Evolutionary conservation across 331 rosid species (phyloP).

Genomic region (Malus hybrid): DNA sequence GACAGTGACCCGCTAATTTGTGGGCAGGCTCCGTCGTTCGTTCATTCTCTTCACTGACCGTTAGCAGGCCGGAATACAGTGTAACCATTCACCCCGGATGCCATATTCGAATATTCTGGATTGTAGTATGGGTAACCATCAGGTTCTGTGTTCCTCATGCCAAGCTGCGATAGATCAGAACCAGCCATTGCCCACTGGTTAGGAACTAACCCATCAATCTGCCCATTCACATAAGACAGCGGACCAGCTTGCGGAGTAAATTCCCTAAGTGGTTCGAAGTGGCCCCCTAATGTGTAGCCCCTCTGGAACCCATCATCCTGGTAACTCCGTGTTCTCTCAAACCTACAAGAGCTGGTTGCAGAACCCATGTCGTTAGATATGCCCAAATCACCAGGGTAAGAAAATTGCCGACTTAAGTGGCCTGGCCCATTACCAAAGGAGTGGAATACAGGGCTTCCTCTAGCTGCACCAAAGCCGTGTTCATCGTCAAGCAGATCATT

Average conservation of each 20-base stretch:
- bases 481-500: constrained; percentile 95
- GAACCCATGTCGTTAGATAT: constrained; percentile 51
- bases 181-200: constrained; percentile 71
- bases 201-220: constrained; percentile 62
- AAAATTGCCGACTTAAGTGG: constrained; percentile 57
- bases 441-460: constrained; percentile 32
- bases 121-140: constrained; percentile 55
- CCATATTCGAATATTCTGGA: constrained; percentile 67
- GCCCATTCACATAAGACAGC: constrained; percentile 54
- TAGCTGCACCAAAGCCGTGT: constrained; percentile 34
- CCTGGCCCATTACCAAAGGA: constrained; percentile 42
- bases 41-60: constrained; percentile 44
- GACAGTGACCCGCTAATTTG: constrained; percentile 29
- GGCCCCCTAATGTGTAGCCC: constrained; percentile 44
- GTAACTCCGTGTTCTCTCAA: constrained; percentile 76
- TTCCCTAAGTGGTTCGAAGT: constrained; percentile 52
- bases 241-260: constrained; percentile 40
- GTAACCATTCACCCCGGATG: constrained; percentile 63
- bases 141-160: constrained; percentile 46
- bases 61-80: constrained; percentile 74
- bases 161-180: constrained; percentile 49
- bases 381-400: constrained; percentile 63
- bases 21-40: constrained; percentile 19
- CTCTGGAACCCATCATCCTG: constrained; percentile 59
- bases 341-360: constrained; percentile 68